A percentile compares a stretch with the other conserved stretches of the same genome.
phyloP scores from a whole-genome alignment of 257 asterid genomes.

The Solanum pimpinellifolium region DNA sequence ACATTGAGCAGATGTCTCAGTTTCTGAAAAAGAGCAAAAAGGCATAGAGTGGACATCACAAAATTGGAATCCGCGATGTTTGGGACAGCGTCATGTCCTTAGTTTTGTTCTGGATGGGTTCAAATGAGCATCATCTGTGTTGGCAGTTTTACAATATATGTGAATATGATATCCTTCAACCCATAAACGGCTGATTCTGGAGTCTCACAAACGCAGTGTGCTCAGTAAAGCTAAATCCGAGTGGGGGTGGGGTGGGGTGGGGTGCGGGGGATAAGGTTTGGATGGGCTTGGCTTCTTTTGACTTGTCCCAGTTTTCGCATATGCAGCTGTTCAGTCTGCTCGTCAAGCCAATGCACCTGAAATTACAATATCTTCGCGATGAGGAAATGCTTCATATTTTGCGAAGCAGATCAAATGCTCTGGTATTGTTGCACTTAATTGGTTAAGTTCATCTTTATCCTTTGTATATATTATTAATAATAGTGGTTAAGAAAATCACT shows the following conservation, averaged over 20 bases:
- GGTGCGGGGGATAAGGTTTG: not conserved
- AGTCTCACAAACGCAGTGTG: not conserved
- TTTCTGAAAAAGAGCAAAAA: slow-evolving; percentile 78
- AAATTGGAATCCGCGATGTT: not conserved
- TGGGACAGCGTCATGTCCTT: not conserved
- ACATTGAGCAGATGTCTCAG: slow-evolving; percentile 51
- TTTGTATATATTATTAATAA: not conserved
- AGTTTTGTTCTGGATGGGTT: not conserved
- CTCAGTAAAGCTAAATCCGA: not conserved
- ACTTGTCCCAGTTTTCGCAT: not conserved
- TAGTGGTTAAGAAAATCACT: not conserved
- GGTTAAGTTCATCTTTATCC: not conserved
- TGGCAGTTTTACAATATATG: not conserved
- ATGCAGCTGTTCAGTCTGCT: not conserved
- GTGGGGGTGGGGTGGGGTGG: not conserved
- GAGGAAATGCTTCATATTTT: not conserved
- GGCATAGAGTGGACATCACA: slow-evolving; percentile 18
- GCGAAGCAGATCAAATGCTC: slow-evolving; percentile 1
- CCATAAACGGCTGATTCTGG: not conserved
- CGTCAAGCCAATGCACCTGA: not conserved
- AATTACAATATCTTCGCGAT: not conserved
- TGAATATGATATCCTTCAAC: not conserved
- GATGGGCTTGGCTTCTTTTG: not conserved
- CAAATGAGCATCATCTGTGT: not conserved
- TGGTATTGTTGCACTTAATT: not conserved